phyloP scores from a whole-genome alignment of 257 asterid genomes.

The Rubia yunnanensis region DNA sequence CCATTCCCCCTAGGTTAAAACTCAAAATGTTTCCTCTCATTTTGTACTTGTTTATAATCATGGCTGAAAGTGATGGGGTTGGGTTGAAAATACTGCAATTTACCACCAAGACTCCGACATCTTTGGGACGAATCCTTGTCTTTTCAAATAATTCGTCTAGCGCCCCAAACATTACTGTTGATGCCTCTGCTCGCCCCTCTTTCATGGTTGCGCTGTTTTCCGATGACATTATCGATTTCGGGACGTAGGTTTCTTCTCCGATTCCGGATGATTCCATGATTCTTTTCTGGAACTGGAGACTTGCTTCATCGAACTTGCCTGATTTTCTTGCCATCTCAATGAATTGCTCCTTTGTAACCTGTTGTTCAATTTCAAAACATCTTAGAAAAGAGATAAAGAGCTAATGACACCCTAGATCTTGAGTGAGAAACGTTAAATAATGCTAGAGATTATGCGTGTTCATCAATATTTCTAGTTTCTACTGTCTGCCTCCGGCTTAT shows the following conservation, averaged over 20 bases:
- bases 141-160: constrained; percentile 79
- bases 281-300: constrained; percentile 55
- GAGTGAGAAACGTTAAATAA: background rate
- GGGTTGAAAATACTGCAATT: constrained; percentile 96
- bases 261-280: constrained; percentile 76
- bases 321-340: constrained; percentile 64
- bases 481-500: no score
- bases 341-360: constrained; percentile 79
- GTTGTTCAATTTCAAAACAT: background rate
- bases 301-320: constrained; percentile 57
- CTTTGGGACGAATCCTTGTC: constrained; percentile 57
- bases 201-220: constrained; percentile 84
- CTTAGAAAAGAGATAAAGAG: background rate
- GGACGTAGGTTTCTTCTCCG: constrained; percentile 77
- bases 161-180: constrained; percentile 81
- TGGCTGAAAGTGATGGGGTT: constrained; percentile 96
- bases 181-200: constrained; percentile 86
- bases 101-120: constrained; percentile 74
- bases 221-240: constrained; percentile 54
- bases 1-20: constrained; percentile 95
- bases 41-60: constrained; percentile 87
- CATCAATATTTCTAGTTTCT: no score
- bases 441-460: no score
- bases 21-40: constrained; percentile 87
- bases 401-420: background rate